Conservation (phyloP, 2,329 filamentous ascomycete genomes). For the Orbilia ellipsospora region DNA sequence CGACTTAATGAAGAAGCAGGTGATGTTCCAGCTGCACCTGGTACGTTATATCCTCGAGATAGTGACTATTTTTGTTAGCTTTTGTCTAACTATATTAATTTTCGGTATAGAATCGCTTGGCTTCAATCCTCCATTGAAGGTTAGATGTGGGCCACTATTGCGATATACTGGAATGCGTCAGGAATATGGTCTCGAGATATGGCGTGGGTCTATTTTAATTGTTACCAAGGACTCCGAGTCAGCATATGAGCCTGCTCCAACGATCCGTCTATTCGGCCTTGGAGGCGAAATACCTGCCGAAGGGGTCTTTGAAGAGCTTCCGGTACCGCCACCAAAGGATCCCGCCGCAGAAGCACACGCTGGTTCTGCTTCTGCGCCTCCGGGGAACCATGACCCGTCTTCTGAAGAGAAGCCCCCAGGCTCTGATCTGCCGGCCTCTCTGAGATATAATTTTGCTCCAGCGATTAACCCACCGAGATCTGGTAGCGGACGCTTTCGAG, state of each 20-base stretch:
- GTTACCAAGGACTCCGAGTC: conserved; percentile 88
- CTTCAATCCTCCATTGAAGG: conserved; percentile 82
- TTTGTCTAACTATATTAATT: neutral
- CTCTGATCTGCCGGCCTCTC: conserved; percentile 29
- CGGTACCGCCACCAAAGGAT: conserved; percentile 20
- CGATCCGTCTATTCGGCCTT: conserved; percentile 79
- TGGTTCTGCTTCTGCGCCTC: conserved; percentile 59
- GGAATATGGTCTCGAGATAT: conserved; percentile 75
- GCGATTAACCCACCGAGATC: conserved; percentile 38
- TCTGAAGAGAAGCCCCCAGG: conserved; percentile 28
- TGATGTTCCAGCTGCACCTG: conserved; percentile 33
- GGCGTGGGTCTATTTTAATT: conserved; percentile 95
- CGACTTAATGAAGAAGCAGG: conserved; percentile 41
- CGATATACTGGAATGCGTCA: conserved; percentile 85
- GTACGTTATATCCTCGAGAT: conserved; percentile 44
- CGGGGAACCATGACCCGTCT: conserved; percentile 63
- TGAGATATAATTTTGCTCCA: conserved; percentile 41
- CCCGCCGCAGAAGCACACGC: conserved; percentile 27
- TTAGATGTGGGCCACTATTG: conserved; percentile 90
- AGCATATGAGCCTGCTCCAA: conserved; percentile 81
- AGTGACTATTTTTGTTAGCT: neutral
- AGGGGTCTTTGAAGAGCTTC: conserved; percentile 55
- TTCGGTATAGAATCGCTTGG: conserved; percentile 68
- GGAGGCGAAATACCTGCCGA: conserved; percentile 61
- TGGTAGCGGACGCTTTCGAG: conserved; percentile 59